Evolutionary conservation across 169 alveolate species (phyloP), one percentile per base, ranked within the genome.

Genomic region (Cryptosporidium meleagridis): DNA sequence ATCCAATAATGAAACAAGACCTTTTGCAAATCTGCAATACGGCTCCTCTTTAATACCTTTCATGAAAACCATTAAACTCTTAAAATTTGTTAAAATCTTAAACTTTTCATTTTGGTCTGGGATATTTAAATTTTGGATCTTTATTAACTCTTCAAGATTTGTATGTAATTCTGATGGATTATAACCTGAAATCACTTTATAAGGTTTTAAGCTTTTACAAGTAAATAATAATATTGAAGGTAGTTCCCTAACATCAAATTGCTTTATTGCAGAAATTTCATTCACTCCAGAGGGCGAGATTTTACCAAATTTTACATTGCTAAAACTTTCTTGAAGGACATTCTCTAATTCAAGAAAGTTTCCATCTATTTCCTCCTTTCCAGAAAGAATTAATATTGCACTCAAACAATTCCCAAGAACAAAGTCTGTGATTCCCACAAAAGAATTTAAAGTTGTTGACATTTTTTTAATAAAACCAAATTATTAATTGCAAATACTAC

Each of bases 21-120:
- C 85, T 41, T 93, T 70, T 53, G 96, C 75, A 91, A 95, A 95
- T 41, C 94, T 93, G 69, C 97, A 95, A 73, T 86, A 91, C 9
- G 97, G 97, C 16, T 92, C 93, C 45, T 94, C 91, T 12, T 95
- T 94, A 2, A 93, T 91, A 29, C 97, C 97, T 68, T 95, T 95
- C 92, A 95, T 94, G 65, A 95, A 95, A 26, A 92, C 84, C 35
- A 91, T 70, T n/a, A 92, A 72, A 10, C 92, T 92, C 18, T 92
- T 75, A 37, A 80, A 80, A 5, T 80, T 62, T 21, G 80, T 33
- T 26, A 80, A 35, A 39, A 80, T 61, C 70, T 44, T 80, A 35
- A 62, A 61, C 21, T 62, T 80, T 2, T 80, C 67, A 62, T 80
- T 65, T 62, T n/a, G 18, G 12, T 37, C 41, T 48, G 89, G 89